A percentile compares a stretch with the other conserved stretches of the same genome.
These are phyloP conservation scores for Thymus mandschuricus DNA, from an alignment of 257 asterid genomes.

Conservation along the genomic window DNA sequence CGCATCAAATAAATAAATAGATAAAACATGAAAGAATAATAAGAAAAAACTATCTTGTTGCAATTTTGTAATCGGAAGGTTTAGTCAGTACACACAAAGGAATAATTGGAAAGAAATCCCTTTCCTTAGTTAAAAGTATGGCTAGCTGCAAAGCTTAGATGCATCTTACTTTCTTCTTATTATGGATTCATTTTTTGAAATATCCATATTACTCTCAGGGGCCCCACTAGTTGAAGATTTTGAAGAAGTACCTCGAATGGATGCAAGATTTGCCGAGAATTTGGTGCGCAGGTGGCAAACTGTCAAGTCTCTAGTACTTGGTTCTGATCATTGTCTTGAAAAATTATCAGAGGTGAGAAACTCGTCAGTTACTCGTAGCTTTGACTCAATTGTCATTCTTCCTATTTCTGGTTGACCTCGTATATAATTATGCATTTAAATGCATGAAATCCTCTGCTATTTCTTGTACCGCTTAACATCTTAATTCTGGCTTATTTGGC, in stretches of 20 bases:
- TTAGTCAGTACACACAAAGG: too few relatives aligned
- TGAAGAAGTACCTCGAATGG: conserved; percentile 80
- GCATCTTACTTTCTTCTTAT: conserved; percentile 25
- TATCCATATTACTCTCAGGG: conserved; percentile 46
- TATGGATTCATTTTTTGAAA: conserved; percentile 21
- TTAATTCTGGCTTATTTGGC: neutral
- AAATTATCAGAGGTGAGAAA: conserved; percentile 75
- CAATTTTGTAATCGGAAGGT: neutral
- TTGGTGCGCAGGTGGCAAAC: conserved; percentile 88
- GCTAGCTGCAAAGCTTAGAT: neutral
- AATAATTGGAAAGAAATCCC: neutral
- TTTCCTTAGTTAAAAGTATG: conserved; percentile 6
- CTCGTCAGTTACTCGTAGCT: neutral
- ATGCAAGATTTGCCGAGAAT: conserved; percentile 83
- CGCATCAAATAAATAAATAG: neutral
- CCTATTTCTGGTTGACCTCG: neutral
- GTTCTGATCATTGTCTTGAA: conserved; percentile 75
- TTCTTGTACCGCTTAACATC: neutral
- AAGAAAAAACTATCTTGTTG: neutral
- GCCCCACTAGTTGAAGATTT: conserved; percentile 48
- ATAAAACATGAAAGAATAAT: neutral
- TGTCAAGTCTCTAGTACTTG: conserved; percentile 87
- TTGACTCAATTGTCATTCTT: conserved; percentile 5
- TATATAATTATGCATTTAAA: neutral
- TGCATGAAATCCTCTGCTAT: neutral